Conservation (phyloP, 441 rosid genomes). For the Sinapis alba region DNA sequence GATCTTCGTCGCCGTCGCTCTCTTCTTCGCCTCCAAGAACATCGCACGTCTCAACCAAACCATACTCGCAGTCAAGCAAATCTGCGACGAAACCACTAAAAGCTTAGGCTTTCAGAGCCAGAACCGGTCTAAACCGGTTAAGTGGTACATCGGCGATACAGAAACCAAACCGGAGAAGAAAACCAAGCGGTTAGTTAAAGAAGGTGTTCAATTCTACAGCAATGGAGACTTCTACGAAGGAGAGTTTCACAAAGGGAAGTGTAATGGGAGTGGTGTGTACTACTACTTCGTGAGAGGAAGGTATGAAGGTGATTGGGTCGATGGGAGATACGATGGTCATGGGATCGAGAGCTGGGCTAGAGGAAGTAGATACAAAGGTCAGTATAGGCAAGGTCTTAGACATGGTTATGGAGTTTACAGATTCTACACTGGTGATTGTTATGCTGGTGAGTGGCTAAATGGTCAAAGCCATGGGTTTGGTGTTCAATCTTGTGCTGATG, state of each 20-base stretch:
- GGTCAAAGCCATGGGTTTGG: conserved; percentile 96
- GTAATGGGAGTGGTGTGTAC: conserved; percentile 94
- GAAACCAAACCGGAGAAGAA: conserved; percentile 39
- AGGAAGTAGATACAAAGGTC: conserved; percentile 92
- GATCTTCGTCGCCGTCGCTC: conserved; percentile 73
- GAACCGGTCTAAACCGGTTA: conserved; percentile 54
- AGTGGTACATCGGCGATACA: conserved; percentile 80
- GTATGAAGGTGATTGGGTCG: conserved; percentile 94
- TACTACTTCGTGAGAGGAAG: conserved; percentile 77
- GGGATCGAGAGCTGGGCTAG: conserved; percentile 96
- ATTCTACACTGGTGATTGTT: conserved; percentile 90
- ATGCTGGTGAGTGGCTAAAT: conserved; percentile 88
- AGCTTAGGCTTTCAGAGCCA: conserved; percentile 42
- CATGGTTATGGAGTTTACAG: conserved; percentile 82
- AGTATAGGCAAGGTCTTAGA: conserved; percentile 79
- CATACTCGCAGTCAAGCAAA: conserved; percentile 43
- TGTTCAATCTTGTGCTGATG: conserved; percentile 83
- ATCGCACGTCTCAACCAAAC: conserved; percentile 56
- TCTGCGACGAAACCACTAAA: conserved; percentile 49
- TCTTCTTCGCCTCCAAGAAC: conserved; percentile 78
- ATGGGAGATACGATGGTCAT: conserved; percentile 84
- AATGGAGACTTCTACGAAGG: conserved; percentile 96
- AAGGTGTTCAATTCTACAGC: conserved; percentile 90
- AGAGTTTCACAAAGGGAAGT: conserved; percentile 76
- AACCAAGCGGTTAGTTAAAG: conserved; percentile 48